These are phyloP conservation scores for Knoxdaviesia capensis DNA, from an alignment of 2,329 filamentous ascomycete species.

Conservation along the genomic window DNA sequence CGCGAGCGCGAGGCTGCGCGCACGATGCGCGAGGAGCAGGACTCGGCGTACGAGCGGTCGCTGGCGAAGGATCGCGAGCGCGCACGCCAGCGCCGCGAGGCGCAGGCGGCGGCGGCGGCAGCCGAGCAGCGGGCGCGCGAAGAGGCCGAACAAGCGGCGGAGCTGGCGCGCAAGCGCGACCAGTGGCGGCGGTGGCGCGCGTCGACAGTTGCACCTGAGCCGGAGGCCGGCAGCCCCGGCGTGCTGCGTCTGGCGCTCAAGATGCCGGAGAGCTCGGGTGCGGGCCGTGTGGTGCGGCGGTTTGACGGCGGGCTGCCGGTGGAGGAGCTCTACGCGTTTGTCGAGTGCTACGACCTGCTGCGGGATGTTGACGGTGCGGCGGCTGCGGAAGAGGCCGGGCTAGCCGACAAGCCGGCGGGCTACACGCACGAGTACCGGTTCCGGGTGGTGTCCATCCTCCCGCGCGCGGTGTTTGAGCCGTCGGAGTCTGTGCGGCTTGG, in stretches of 20 bases:
- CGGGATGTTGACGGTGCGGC: conserved; percentile 9
- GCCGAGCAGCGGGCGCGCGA: conserved; percentile 41
- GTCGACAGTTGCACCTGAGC: conserved; percentile 46
- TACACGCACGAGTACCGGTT: conserved; percentile 79
- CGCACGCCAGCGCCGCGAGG: conserved; percentile 55
- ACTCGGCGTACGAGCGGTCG: conserved; percentile 82
- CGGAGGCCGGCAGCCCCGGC: conserved; percentile 38
- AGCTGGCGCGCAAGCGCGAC: conserved; percentile 21
- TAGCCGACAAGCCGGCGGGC: conserved; percentile 28
- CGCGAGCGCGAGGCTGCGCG: conserved; percentile 66
- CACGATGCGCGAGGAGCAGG: conserved; percentile 68
- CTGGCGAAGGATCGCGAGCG: conserved; percentile 76
- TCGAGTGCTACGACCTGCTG: conserved; percentile 67
- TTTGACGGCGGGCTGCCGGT: conserved; percentile 52
- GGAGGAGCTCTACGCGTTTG: conserved; percentile 88
- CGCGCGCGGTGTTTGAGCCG: conserved; percentile 59
- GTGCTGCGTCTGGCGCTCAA: conserved; percentile 51
- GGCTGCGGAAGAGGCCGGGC: conserved; percentile 14
- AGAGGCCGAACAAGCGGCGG: conserved; percentile 39
- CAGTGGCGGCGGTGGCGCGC: conserved; percentile 74
- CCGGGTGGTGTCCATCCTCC: conserved; percentile 66
- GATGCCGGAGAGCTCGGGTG: conserved; percentile 38
- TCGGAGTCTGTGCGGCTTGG: conserved; percentile 44
- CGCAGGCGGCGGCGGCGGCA: conserved; percentile 45
- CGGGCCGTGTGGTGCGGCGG: conserved; percentile 55